Conservation (phyloP, 352 stramenopile genomes). For the Peronospora destructor region DNA sequence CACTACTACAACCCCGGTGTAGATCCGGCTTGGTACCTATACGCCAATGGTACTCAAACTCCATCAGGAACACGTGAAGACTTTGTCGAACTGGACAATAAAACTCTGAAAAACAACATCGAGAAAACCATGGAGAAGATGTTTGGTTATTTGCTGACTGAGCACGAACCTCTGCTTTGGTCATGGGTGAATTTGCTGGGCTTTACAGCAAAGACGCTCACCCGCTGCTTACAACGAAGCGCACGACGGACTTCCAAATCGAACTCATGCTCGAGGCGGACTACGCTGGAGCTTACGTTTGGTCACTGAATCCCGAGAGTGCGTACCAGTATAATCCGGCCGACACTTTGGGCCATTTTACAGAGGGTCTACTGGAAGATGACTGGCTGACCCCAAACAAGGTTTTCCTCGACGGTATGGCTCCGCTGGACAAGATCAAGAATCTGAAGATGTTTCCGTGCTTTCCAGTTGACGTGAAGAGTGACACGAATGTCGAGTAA, state of each 20-base stretch:
- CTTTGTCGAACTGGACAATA: slow-evolving; percentile 52
- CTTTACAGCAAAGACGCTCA: slow-evolving; percentile 57
- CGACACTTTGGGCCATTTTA: slow-evolving; percentile 53
- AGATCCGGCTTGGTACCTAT: slow-evolving; percentile 57
- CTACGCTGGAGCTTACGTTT: slow-evolving; percentile 71
- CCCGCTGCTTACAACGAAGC: slow-evolving; percentile 47
- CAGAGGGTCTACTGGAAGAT: slow-evolving; percentile 53
- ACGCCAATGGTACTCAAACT: slow-evolving; percentile 37
- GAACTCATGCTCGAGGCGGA: slow-evolving; percentile 45
- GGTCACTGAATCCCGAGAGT: slow-evolving; percentile 70
- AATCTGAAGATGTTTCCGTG: slow-evolving; percentile 67
- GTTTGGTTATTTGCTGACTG: slow-evolving; percentile 52
- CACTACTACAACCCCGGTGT: slow-evolving; percentile 77
- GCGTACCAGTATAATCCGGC: slow-evolving; percentile 72
- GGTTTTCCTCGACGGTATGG: slow-evolving; percentile 52
- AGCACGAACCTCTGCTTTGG: slow-evolving; percentile 41
- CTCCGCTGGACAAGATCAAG: slow-evolving; percentile 41
- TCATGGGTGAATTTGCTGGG: slow-evolving; percentile 64
- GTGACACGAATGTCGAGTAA: slow-evolving; percentile 10
- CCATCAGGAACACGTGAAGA: slow-evolving; percentile 21
- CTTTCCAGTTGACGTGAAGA: slow-evolving; percentile 28
- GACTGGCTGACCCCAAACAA: slow-evolving; percentile 68
- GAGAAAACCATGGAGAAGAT: slow-evolving; percentile 61
- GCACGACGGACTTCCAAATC: slow-evolving; percentile 62
- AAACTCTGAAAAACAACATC: slow-evolving; percentile 45